Conservation (phyloP, 305 asterid genomes). For the Striga hermonthica region DNA sequence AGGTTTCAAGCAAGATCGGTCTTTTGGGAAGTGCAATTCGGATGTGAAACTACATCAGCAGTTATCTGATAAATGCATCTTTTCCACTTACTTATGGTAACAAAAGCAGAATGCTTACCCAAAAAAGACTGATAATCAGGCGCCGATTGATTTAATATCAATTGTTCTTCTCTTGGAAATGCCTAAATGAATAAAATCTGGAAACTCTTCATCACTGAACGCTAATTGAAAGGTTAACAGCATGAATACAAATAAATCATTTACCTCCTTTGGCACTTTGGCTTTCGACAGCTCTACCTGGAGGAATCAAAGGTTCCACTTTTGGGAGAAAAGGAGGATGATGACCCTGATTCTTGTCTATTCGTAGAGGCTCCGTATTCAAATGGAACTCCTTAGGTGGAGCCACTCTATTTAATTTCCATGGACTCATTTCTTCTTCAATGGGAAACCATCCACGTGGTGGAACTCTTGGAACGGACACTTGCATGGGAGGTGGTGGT, state of each 20-base stretch:
- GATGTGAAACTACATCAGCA: conserved; percentile 23
- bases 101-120: conserved; percentile 41
- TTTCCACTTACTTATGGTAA: conserved; percentile 20
- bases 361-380: conserved; percentile 56
- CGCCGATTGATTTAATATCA: conserved; percentile 57
- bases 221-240: conserved; percentile 9
- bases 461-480: conserved; percentile 54
- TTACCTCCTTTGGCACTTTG: conserved; percentile 78
- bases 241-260: neutral
- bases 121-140: conserved; percentile 55
- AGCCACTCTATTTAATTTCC: conserved; percentile 50
- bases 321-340: conserved; percentile 66
- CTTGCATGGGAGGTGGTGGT: conserved; percentile 35
- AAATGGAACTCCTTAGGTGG: conserved; percentile 57
- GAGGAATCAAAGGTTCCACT: conserved; percentile 52
- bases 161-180: conserved; percentile 62
- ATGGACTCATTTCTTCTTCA: conserved; percentile 75
- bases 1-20: conserved; percentile 22
- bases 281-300: conserved; percentile 67
- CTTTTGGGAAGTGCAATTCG: conserved; percentile 19
- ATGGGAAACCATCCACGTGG: conserved; percentile 79
- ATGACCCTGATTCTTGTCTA: conserved; percentile 56
- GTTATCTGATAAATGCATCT: conserved; percentile 22
- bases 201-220: conserved; percentile 26
- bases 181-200: conserved; percentile 43